Conservation (phyloP, 768 basidiomycete species). For the Lyophyllum atratum region DNA sequence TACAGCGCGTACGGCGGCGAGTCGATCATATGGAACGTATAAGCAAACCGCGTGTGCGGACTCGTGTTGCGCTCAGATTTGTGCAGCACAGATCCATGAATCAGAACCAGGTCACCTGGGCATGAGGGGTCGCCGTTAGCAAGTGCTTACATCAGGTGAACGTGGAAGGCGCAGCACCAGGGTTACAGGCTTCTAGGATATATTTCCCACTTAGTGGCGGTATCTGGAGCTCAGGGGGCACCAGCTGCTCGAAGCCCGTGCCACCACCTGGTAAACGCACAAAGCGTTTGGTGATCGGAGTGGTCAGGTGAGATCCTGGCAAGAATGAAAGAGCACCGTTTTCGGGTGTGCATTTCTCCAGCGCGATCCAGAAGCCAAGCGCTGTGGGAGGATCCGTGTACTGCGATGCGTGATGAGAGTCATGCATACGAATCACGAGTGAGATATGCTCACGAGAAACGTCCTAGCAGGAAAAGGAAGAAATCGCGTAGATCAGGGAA, state of each 20-base stretch:
- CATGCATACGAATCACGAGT: background rate
- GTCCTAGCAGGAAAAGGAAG: conserved; percentile 46
- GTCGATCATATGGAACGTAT: conserved; percentile 96
- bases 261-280: conserved; percentile 76
- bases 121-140: background rate
- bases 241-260: conserved; percentile 79
- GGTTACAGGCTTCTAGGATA: conserved; percentile 68
- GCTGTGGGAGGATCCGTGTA: conserved; percentile 93
- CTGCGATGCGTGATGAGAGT: conserved; percentile 36
- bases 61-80: conserved; percentile 88
- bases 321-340: conserved; percentile 90
- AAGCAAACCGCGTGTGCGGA: conserved; percentile 81
- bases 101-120: conserved; percentile 85
- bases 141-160: background rate
- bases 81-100: conserved; percentile 92
- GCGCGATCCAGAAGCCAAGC: conserved; percentile 94
- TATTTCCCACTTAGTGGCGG: conserved; percentile 47
- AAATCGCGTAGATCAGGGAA: background rate
- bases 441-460: conserved; percentile 56
- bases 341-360: conserved; percentile 80
- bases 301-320: conserved; percentile 84
- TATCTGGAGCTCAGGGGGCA: conserved; percentile 34
- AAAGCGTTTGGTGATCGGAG: conserved; percentile 81
- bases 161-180: conserved; percentile 47
- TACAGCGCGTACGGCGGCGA: conserved; percentile 69